Percentiles rank a stretch among this genome's conserved stretches.
Evolutionary conservation across 148 eudicot species (phyloP).

Genomic region (Nepenthes gracilis): DNA sequence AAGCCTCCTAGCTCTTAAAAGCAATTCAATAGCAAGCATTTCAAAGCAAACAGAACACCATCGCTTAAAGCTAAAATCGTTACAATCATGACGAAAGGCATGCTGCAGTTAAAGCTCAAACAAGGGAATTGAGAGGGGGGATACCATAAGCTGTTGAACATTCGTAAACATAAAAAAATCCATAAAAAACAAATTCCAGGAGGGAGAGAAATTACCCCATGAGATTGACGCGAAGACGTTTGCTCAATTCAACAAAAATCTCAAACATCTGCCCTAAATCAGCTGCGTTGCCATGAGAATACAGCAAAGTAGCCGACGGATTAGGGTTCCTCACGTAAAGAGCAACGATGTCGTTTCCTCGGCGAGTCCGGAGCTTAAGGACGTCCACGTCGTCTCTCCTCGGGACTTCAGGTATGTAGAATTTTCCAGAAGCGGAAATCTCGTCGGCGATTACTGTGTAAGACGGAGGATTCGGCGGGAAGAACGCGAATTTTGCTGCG

Average conservation of each 20-base stretch:
- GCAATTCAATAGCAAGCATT: too few species aligned
- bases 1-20: background rate
- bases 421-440: slow-evolving; percentile 20
- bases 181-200: background rate
- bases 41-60: background rate
- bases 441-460: slow-evolving; percentile 63
- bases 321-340: slow-evolving; percentile 52
- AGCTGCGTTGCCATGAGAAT: slow-evolving; percentile 96
- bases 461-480: slow-evolving; percentile 86
- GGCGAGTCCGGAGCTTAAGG: slow-evolving; percentile 46
- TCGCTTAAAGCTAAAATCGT: too few species aligned
- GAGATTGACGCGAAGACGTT: slow-evolving; percentile 70
- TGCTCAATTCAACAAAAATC: slow-evolving; percentile 76
- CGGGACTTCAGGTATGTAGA: slow-evolving; percentile 62
- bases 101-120: background rate
- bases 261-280: slow-evolving; percentile 98
- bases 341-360: slow-evolving; percentile 74
- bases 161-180: too few species aligned
- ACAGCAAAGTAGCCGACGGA: slow-evolving; percentile 66
- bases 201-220: slow-evolving; percentile 45
- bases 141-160: too few species aligned
- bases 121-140: too few species aligned
- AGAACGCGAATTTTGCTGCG: slow-evolving; percentile 94
- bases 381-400: slow-evolving; percentile 54
- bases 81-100: background rate